A percentile compares a stretch with the other conserved stretches of the same genome.
These are phyloP conservation scores for Hypomontagnella submonticulosa DNA, from an alignment of 495 filamentous ascomycete species.

Conservation along the genomic window DNA sequence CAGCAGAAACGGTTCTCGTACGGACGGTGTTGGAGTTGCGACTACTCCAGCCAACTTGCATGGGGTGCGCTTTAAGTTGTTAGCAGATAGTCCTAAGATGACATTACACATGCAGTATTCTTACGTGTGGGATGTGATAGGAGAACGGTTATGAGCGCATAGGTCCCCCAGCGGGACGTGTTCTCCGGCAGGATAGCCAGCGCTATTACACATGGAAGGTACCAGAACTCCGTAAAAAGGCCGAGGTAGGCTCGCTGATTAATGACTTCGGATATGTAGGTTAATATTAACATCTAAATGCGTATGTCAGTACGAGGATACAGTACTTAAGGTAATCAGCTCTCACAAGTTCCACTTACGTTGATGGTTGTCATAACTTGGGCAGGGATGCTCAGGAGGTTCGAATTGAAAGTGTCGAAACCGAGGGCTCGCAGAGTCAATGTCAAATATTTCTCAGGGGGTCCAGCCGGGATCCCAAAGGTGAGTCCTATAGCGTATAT, in stretches of 20 bases:
- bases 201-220: constrained; percentile 5
- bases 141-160: constrained; percentile 4
- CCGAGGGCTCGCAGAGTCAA: constrained; percentile 10
- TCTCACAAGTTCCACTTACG: neutral
- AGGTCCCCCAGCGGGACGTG: constrained; percentile 6
- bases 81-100: neutral
- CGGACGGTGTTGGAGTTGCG: constrained; percentile 12
- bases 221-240: constrained; percentile 3
- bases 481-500: constrained; percentile 6
- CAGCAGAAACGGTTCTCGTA: constrained; percentile 9
- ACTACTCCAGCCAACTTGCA: constrained; percentile 15
- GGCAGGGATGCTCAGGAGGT: constrained; percentile 4
- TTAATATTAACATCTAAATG: constrained; percentile 10
- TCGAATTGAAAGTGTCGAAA: constrained; percentile 9
- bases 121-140: constrained; percentile 7
- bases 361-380: constrained; percentile 1
- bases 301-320: neutral
- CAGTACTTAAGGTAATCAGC: neutral
- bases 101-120: neutral
- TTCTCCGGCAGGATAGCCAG: constrained; percentile 1
- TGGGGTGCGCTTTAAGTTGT: neutral
- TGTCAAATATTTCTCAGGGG: constrained; percentile 2
- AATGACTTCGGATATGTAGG: constrained; percentile 5
- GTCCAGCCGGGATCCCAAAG: constrained; percentile 1
- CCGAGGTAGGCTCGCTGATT: neutral